Percentiles rank a stretch among this genome's conserved stretches.
Conservation (phyloP, 371 early-diverging fungal genomes). For the Chytridium lagenaria region DNA sequence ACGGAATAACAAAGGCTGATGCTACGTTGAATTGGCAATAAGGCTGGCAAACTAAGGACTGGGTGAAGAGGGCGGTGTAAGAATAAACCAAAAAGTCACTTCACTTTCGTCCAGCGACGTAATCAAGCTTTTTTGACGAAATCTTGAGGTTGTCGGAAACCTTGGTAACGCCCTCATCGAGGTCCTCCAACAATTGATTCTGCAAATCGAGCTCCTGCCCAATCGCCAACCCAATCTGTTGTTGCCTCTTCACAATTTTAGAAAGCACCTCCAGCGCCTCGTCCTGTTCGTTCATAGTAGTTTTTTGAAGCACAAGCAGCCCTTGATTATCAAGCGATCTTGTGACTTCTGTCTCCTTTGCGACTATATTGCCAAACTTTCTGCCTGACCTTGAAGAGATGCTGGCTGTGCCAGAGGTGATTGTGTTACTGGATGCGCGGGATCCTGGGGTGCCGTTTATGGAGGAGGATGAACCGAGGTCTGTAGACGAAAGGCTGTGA, state of each 20-base stretch:
- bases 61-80: no score
- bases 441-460: background rate
- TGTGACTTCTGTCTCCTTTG: constrained; percentile 77
- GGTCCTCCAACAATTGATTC: constrained; percentile 80
- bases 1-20: no score
- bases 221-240: constrained; percentile 82
- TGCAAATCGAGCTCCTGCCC: constrained; percentile 86
- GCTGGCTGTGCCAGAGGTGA: background rate
- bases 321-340: constrained; percentile 72
- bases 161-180: constrained; percentile 76
- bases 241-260: constrained; percentile 76
- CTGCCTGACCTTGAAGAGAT: constrained; percentile 32
- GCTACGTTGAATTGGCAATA: no score
- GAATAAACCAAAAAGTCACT: background rate
- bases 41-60: no score
- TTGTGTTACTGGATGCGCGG: background rate
- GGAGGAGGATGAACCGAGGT: background rate
- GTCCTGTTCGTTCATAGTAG: constrained; percentile 83
- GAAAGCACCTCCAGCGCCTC: constrained; percentile 73
- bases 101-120: constrained; percentile 12
- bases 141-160: constrained; percentile 76
- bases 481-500: constrained; percentile 3
- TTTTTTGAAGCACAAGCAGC: constrained; percentile 73
- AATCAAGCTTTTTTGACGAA: constrained; percentile 76
- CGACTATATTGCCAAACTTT: constrained; percentile 44